These are phyloP conservation scores for Mucor racemosus DNA, from an alignment of 371 early-diverging fungal genomes.

Conservation along the genomic window DNA sequence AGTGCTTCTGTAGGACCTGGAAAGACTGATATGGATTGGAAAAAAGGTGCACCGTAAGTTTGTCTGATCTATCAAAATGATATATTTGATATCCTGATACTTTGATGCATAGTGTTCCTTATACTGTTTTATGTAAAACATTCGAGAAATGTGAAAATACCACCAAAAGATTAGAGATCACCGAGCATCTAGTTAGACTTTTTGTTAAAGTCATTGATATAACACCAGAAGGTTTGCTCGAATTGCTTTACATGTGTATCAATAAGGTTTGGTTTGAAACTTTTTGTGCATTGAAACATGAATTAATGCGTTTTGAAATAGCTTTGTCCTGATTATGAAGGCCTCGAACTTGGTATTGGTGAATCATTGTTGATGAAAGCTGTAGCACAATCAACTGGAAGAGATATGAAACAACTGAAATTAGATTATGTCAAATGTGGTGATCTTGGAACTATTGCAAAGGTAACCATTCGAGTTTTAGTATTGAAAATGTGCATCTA, in stretches of 20 bases:
- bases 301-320: slow-evolving; percentile 21
- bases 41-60: slow-evolving; percentile 20
- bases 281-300: background rate
- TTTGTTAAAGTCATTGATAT: slow-evolving; percentile 73
- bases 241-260: slow-evolving; percentile 89
- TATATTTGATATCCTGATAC: background rate
- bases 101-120: slow-evolving; percentile 68
- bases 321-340: slow-evolving; percentile 96
- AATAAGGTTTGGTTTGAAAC: slow-evolving; percentile 68
- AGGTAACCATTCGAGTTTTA: slow-evolving; percentile 27
- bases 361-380: slow-evolving; percentile 95
- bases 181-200: slow-evolving; percentile 78
- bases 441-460: slow-evolving; percentile 93
- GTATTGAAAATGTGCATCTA: background rate
- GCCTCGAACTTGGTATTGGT: slow-evolving; percentile 96
- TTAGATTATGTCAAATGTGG: slow-evolving; percentile 79
- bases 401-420: slow-evolving; percentile 78
- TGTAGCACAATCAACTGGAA: slow-evolving; percentile 88
- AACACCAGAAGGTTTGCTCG: slow-evolving; percentile 74
- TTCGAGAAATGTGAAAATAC: slow-evolving; percentile 85
- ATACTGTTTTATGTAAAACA: slow-evolving; percentile 82
- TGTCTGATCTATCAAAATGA: background rate
- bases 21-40: slow-evolving; percentile 3
- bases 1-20: slow-evolving; percentile 19
- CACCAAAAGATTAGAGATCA: slow-evolving; percentile 79